Evolutionary conservation across 169 alveolate species (phyloP), one percentile per base, ranked within the genome.

Genomic region (Plasmodium knowlesi): DNA sequence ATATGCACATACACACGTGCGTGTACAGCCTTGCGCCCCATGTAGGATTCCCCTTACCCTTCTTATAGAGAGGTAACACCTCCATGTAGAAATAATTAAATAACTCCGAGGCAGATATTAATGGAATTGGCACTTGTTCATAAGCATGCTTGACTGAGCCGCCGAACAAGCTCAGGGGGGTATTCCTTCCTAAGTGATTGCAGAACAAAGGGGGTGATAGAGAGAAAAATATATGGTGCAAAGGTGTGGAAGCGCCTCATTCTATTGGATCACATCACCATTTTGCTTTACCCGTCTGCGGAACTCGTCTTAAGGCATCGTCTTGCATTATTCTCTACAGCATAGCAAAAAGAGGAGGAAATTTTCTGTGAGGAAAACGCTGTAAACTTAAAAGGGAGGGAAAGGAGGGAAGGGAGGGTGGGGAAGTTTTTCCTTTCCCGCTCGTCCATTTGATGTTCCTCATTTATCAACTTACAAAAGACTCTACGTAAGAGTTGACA

Each of bases 51-150:
- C 37, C 32, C 79, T 32, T 86, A 86, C 93, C 76, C 80, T 53
- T 30, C 71, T 50, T 73, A 76, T 86, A 78, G 9, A 54, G 79
- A 8, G 85, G 82, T 54, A 57, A 46, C 28, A 86, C 43, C 6
- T 50, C 85, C 43, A 16, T 43, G 76, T 30, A 46, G 67, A 86
- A 72, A 57, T 74, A 4, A 39, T 86, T 57, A 73, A 86, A 10
- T 61, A 86, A 34, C 22, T 39, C 46, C 16, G 86, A 34, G 41
- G 88, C 14, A 9, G 88, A 25, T 73, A 86, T 76, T n/a, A 86
- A 25, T 74, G 93, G 93, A 1, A 86, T 37, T 74, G 93, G 93
- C 54, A 76, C 41, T 34, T 86, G 37, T 32, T 86, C 85, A 61
- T 86, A 86, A 1, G 81, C 79, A 74, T 78, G 25, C 53, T 74